A percentile compares a stretch with the other conserved stretches of the same genome.
Evolutionary conservation across 495 filamentous ascomycete species (phyloP).

Genomic region (Penicillium steckii): DNA sequence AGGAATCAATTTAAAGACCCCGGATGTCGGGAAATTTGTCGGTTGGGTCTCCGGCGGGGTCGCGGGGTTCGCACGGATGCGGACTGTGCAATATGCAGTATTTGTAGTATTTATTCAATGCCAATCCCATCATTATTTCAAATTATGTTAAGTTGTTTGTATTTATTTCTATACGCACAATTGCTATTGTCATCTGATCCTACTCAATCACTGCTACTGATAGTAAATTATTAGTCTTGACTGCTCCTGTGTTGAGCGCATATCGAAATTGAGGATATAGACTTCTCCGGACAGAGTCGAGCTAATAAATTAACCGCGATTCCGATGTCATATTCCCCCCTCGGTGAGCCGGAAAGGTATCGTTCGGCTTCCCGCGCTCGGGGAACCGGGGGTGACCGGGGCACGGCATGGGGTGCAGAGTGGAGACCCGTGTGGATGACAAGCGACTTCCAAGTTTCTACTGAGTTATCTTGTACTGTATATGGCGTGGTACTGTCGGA

Average conservation of each 20-base stretch:
- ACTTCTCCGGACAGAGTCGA: too few relatives aligned
- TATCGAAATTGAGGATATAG: too few relatives aligned
- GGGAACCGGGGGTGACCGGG: conserved; percentile 1
- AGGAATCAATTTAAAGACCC: conserved; percentile 7
- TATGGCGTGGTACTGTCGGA: background rate
- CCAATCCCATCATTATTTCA: too few relatives aligned
- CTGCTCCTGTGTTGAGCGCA: too few relatives aligned
- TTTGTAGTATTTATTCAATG: background rate
- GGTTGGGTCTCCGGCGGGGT: conserved; percentile 6
- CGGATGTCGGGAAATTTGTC: conserved; percentile 9
- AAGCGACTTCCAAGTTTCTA: too few relatives aligned
- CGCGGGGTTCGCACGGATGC: conserved; percentile 13
- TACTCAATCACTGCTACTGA: too few relatives aligned
- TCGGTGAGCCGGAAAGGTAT: conserved; percentile 30
- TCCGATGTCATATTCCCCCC: conserved; percentile 2
- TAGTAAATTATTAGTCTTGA: too few relatives aligned
- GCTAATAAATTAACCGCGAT: too few relatives aligned
- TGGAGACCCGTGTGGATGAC: background rate
- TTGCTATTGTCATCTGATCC: too few relatives aligned
- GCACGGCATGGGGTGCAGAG: background rate
- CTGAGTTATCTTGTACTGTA: too few relatives aligned
- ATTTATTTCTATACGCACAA: too few relatives aligned
- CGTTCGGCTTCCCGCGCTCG: conserved; percentile 27
- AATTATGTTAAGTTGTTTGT: too few relatives aligned
- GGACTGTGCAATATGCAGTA: background rate